Percentiles rank a stretch among this genome's conserved stretches.
Evolutionary conservation across 805 yeast species (phyloP).

Genomic region (Saccharomycopsis sp.): DNA sequence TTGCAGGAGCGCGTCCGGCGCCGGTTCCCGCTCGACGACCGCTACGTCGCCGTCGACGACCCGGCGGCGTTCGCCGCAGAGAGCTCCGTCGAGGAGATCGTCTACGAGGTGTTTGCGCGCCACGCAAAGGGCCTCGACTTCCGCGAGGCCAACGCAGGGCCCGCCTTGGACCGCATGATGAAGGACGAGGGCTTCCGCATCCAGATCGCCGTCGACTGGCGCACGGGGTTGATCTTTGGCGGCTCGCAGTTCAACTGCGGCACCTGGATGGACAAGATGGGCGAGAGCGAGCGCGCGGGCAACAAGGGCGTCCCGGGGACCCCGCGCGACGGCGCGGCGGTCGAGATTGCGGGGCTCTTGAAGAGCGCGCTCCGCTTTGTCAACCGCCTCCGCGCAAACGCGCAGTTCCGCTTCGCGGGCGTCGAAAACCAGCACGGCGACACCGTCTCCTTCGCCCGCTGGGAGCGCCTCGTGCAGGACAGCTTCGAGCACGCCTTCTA

Average conservation of each 20-base stretch:
- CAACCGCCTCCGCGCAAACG: conserved; percentile 44
- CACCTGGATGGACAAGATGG: conserved; percentile 99
- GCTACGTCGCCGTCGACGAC: conserved; percentile 61
- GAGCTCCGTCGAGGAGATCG: conserved; percentile 63
- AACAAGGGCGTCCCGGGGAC: conserved; percentile 94
- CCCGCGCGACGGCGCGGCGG: conserved; percentile 95
- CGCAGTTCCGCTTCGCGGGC: conserved; percentile 47
- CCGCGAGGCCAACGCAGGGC: conserved; percentile 95
- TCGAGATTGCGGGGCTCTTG: conserved; percentile 83
- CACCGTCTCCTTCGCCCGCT: conserved; percentile 48
- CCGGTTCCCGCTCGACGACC: conserved; percentile 86
- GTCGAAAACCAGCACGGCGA: conserved; percentile 57
- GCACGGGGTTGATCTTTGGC: conserved; percentile 80
- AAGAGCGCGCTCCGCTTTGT: conserved; percentile 83
- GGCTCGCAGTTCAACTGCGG: conserved; percentile 94
- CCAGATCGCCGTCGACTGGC: conserved; percentile 76
- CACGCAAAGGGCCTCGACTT: conserved; percentile 85
- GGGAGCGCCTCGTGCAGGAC: conserved; percentile 65
- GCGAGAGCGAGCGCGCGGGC: conserved; percentile 79
- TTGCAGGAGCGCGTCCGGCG: conserved; percentile 68
- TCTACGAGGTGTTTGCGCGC: conserved; percentile 76
- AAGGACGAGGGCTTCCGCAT: conserved; percentile 87
- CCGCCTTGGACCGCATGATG: conserved; percentile 85
- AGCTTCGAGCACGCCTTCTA: conserved; percentile 78
- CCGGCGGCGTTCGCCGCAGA: conserved; percentile 70